Evolutionary conservation across 2,329 filamentous ascomycete genomes (phyloP).

Genomic region (Capronia americana): DNA sequence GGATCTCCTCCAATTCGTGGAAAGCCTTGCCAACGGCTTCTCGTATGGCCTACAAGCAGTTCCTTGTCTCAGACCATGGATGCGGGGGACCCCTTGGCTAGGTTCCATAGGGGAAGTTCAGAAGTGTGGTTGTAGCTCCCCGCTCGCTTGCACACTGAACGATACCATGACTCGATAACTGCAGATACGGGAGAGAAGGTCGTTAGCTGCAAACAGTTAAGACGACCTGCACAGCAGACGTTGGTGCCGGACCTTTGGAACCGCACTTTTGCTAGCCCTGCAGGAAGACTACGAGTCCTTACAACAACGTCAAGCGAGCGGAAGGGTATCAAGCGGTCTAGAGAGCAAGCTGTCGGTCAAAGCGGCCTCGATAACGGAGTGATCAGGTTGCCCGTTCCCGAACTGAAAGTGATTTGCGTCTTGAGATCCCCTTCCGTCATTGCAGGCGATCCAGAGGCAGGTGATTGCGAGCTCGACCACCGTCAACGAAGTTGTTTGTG

Average conservation of each 20-base stretch:
- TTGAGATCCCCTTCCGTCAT: not conserved
- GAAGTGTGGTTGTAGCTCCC: not conserved
- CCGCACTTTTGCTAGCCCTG: conserved; percentile 4
- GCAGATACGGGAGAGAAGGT: not conserved
- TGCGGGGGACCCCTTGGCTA: not conserved
- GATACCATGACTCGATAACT: not conserved
- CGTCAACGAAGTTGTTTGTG: not conserved
- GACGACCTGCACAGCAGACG: not conserved
- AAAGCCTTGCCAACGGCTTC: not conserved
- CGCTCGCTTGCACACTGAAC: not conserved
- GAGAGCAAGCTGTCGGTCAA: not conserved
- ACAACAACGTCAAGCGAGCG: not conserved
- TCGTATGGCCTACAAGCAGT: not conserved
- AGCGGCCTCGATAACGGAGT: not conserved
- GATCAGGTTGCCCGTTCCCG: not conserved
- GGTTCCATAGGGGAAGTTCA: not conserved
- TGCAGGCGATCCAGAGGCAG: no score
- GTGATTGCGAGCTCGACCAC: not conserved
- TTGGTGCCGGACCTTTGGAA: conserved; percentile 12
- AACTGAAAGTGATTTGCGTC: not conserved
- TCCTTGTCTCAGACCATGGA: not conserved
- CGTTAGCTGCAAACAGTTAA: conserved; percentile 3
- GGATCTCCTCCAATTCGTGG: not conserved
- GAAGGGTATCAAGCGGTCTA: conserved; percentile 2
- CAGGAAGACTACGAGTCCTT: not conserved